Percentiles rank a stretch among this genome's conserved stretches.
Evolutionary conservation across 768 basidiomycete genomes (phyloP).

Genomic region (Rhizopogon rudus): DNA sequence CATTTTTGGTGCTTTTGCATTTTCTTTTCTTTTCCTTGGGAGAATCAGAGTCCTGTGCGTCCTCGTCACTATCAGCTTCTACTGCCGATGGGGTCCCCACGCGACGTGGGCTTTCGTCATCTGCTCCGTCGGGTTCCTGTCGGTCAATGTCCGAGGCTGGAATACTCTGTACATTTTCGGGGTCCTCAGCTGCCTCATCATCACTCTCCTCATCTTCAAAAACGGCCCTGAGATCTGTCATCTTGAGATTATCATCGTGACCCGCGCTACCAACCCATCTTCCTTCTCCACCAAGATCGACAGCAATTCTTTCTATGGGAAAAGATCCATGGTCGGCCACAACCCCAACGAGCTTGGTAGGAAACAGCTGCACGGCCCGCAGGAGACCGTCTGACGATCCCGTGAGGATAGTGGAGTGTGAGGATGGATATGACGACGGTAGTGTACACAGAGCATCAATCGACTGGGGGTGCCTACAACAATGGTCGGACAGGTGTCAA

Average conservation of each 20-base stretch:
- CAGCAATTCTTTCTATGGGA: conserved; percentile 82
- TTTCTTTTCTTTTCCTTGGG: conserved; percentile 48
- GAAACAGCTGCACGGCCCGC: conserved; percentile 81
- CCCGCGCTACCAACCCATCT: conserved; percentile 93
- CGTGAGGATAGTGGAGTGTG: conserved; percentile 72
- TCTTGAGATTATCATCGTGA: conserved; percentile 79
- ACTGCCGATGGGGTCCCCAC: conserved; percentile 6
- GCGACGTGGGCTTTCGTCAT: conserved; percentile 12
- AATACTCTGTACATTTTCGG: conserved; percentile 17
- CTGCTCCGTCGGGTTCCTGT: conserved; percentile 12
- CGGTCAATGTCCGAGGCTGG: conserved; percentile 10
- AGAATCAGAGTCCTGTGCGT: conserved; percentile 20
- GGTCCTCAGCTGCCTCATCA: conserved; percentile 13
- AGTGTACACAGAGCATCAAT: conserved; percentile 82
- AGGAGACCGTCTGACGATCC: conserved; percentile 92
- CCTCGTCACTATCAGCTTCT: conserved; percentile 20
- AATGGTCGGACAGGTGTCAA: conserved; percentile 8
- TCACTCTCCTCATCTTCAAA: conserved; percentile 43
- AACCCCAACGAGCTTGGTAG: conserved; percentile 85
- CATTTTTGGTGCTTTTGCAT: conserved; percentile 48
- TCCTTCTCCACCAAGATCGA: conserved; percentile 51
- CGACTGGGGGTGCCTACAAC: conserved; percentile 80
- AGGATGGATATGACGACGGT: conserved; percentile 54
- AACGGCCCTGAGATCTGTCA: conserved; percentile 80
- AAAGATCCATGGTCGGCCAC: conserved; percentile 90